Base-by-base conservation (phyloP, 2,329 filamentous ascomycete genomes). In the Chaetomium strumarium region DNA sequence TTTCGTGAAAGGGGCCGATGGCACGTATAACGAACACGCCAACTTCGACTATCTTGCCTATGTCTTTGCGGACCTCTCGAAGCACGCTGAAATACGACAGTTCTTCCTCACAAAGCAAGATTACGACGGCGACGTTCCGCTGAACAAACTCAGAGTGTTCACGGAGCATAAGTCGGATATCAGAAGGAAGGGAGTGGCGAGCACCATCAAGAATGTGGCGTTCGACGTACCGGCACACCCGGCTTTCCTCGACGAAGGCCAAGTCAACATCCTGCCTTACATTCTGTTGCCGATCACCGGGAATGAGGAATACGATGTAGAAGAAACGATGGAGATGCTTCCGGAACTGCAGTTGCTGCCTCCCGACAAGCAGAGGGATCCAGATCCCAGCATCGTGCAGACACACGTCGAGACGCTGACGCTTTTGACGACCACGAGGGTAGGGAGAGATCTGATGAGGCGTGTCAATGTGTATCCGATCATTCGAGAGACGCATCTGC, bases 1-100 rank as follows among this genome's bases (percentile, higher is more conserved):
- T 62, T 99, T 99, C 66, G 93, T 97, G 66, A 95, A 93, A 72
- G 92, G 92, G 17, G 84, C 88, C 19, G 84, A 87, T 56, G 87
- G 86, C 20, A 76, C 78, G 10, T 90, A 93, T 70, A 97, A 97
- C 75, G 85, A 87, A 65, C 68, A 86, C 24, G 90, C 90, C 55
- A 80, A 92, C 70, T 97, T 84, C 68, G 90, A 99, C 72, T 96
- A 97, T 70, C 80, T 99, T 20, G 84, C 90, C 39, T 99, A 97
- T 66, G 77, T 96, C 51, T 95, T 99, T 67, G 92, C 93, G 38
- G 92, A 99, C 68, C 77, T 99, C 10, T 86, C 90, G 46, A 95
- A 90, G 70, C 85, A 91, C 63, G 75, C 82, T 34, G 80, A 88
- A 59, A 82, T 90, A 17, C 80, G 89, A 30, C 76, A 80, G 46